Conservation (phyloP, 257 asterid genomes). For the Solanum pennellii region DNA sequence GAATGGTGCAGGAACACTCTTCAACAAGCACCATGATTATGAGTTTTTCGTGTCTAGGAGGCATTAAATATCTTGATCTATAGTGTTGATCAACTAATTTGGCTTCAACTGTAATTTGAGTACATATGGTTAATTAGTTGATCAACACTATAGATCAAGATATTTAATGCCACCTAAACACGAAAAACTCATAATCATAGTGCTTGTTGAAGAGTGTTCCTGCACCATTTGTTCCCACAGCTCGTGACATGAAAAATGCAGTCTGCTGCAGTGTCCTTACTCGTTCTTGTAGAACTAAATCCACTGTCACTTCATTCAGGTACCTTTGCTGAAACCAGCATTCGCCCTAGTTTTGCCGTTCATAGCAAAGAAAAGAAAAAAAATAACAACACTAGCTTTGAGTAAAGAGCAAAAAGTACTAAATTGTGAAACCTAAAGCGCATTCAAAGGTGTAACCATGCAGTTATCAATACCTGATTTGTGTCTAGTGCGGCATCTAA, state of each 20-base stretch:
- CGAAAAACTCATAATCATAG: constrained; percentile 15
- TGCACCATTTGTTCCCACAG: neutral
- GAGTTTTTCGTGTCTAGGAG: constrained; percentile 13
- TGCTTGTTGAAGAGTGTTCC: constrained; percentile 1
- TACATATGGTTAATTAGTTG: neutral
- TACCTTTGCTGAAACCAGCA: constrained; percentile 15
- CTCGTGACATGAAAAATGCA: constrained; percentile 12
- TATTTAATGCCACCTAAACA: neutral
- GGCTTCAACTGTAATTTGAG: no score
- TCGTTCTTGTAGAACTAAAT: neutral
- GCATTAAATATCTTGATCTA: neutral
- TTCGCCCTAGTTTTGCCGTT: constrained; percentile 2
- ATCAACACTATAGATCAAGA: neutral
- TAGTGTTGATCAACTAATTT: neutral
- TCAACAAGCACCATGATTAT: constrained; percentile 12
- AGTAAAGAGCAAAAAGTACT: neutral
- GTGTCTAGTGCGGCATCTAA: no score
- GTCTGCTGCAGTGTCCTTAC: constrained; percentile 9
- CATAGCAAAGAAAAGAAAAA: neutral
- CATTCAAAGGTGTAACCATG: neutral
- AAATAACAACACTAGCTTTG: neutral
- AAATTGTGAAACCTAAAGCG: neutral
- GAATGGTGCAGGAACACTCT: neutral
- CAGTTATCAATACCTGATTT: neutral
- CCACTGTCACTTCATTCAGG: neutral